Conservation (phyloP, 1,284 basidiomycete species). For the Ceratobasidium sp. region DNA sequence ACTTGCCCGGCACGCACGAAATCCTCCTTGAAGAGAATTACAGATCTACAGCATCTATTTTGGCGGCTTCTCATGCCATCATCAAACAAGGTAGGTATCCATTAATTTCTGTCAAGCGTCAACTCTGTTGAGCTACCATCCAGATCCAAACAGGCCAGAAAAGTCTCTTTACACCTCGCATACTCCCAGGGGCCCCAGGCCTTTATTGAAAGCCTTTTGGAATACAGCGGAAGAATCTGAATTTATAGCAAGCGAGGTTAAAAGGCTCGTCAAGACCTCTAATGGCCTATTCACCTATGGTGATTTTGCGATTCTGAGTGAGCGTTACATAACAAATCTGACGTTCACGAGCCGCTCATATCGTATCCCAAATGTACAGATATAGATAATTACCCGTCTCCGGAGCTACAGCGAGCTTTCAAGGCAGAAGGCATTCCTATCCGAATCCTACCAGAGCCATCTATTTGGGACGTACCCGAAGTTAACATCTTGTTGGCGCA, state of each 20-base stretch:
- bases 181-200: conserved; percentile 26
- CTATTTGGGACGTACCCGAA: conserved; percentile 87
- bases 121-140: not conserved
- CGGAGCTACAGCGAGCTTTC: conserved; percentile 80
- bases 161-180: conserved; percentile 17
- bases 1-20: conserved; percentile 74
- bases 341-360: conserved; percentile 53
- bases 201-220: not conserved
- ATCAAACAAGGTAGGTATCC: conserved; percentile 77
- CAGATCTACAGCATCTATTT: conserved; percentile 83
- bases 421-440: conserved; percentile 84
- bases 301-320: conserved; percentile 85
- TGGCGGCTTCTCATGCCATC: conserved; percentile 81
- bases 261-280: conserved; percentile 77
- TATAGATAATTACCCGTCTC: conserved; percentile 85
- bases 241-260: conserved; percentile 85
- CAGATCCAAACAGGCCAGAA: conserved; percentile 12
- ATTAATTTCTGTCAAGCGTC: too few species aligned
- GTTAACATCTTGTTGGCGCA: conserved; percentile 92
- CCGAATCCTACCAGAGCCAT: conserved; percentile 82
- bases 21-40: conserved; percentile 91
- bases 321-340: conserved; percentile 53
- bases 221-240: conserved; percentile 68
- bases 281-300: conserved; percentile 79
- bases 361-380: conserved; percentile 63